Conservation (phyloP, 2,329 filamentous ascomycete genomes). For the Hypomyces perniciosus region DNA sequence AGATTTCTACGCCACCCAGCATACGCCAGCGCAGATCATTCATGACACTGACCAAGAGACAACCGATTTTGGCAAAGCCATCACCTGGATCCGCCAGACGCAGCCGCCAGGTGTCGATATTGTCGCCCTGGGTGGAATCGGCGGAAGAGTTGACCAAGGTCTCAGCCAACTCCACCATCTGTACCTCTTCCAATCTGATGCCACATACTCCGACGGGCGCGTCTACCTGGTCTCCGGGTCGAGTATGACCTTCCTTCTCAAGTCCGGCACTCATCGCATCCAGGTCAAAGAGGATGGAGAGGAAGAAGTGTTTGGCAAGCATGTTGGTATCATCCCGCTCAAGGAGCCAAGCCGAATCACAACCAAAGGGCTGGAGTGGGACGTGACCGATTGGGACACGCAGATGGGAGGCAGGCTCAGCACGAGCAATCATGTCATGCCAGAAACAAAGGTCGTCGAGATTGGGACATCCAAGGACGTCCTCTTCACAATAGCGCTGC, state of each 20-base stretch:
- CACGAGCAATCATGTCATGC: conserved; percentile 72
- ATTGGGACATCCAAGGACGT: conserved; percentile 59
- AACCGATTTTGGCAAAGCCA: conserved; percentile 86
- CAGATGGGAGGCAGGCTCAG: conserved; percentile 67
- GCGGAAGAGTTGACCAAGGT: conserved; percentile 87
- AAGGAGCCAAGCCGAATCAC: conserved; percentile 73
- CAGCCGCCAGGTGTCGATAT: conserved; percentile 48
- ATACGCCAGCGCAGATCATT: conserved; percentile 51
- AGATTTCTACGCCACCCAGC: conserved; percentile 57
- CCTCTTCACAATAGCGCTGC: conserved; percentile 68
- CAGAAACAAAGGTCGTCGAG: conserved; percentile 52
- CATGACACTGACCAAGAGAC: conserved; percentile 74
- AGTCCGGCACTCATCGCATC: conserved; percentile 61
- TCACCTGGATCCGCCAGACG: conserved; percentile 48
- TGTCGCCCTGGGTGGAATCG: conserved; percentile 77
- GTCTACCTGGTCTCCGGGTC: conserved; percentile 77
- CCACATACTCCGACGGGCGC: conserved; percentile 44
- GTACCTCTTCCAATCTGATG: conserved; percentile 53
- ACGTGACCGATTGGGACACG: conserved; percentile 76
- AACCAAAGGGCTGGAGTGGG: conserved; percentile 82
- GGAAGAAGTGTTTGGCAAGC: conserved; percentile 59
- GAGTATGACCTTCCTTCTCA: conserved; percentile 78
- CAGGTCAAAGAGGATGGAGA: conserved; percentile 48
- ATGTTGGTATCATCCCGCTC: conserved; percentile 82
- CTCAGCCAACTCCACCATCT: conserved; percentile 85